Base-by-base conservation (phyloP, 2,329 filamentous ascomycete species). In the Escovopsis sp. region DNA sequence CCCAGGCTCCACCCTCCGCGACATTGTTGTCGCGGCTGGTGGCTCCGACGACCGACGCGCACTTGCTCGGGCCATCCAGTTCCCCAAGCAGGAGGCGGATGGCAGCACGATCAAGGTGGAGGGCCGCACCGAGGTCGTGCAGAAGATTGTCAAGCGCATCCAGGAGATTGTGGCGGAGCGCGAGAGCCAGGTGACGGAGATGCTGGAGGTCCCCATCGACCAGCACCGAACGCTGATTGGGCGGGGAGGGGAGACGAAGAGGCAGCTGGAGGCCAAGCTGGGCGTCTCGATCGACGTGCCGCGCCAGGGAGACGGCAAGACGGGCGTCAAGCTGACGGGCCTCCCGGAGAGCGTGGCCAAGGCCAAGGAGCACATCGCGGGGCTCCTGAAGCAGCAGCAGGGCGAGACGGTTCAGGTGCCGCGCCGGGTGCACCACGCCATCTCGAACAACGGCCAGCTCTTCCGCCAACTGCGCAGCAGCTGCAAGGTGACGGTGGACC, bases 171-270 rank as follows among this genome's bases (percentile, higher is more conserved):
- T 94, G 28, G 67, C 74, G n/a, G 76, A 93, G 58, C 81, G 85
- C 33, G 84, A 89, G 53, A 89, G 76, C 59, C 85, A 94, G 63
- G 75, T 85, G 35, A 83, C 79, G 0, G 81, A 85, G 54, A 71
- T 72, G 12, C 58, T 95, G 26, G 87, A 95, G 32, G 80, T 98
- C 33, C 84, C 88, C 12, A 79, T 81, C 11, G 83, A 91, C 53
- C 93, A 95, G 69, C 93, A 98, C 61, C 75, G 88, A 42, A 73
- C 85, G 8, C 72, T 98, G 23, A 96, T 98, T 56, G 91, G 91
- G 36, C 85, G 87, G 44, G 87, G 86, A 48, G 91, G 93, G 49
- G 87, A 94, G 51, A 80, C 78, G 39, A 84, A 93, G 60, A 83
- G 85, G 49, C 75, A 82, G 49, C 73, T 98, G 26, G 91, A 98